phyloP scores from a whole-genome alignment of 495 filamentous ascomycete species.

The Hypoxylon lenormandii region DNA sequence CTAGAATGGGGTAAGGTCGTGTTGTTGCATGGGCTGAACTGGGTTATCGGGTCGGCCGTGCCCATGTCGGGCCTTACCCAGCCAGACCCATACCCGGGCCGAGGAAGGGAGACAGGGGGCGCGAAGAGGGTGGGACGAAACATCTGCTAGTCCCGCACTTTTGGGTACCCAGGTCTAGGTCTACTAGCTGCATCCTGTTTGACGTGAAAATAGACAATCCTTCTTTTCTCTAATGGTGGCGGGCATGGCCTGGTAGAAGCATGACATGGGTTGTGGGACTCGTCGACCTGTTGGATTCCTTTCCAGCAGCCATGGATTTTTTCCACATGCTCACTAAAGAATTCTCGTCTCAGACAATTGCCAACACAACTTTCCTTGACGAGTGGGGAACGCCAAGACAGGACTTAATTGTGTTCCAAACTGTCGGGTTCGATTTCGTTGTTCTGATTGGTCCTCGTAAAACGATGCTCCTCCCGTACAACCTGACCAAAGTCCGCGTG shows the following conservation, averaged over 20 bases:
- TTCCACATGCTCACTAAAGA: slow-evolving; percentile 41
- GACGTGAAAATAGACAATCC: slow-evolving; percentile 12
- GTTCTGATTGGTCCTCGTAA: slow-evolving; percentile 32
- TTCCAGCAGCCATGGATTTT: slow-evolving; percentile 13
- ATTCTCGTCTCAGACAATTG: slow-evolving; percentile 38
- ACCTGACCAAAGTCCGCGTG: slow-evolving; percentile 19
- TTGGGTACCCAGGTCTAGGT: slow-evolving; percentile 9
- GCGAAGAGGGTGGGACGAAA: slow-evolving; percentile 1
- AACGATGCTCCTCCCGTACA: slow-evolving; percentile 25
- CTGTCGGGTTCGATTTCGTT: slow-evolving; percentile 38
- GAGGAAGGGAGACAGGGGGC: slow-evolving; percentile 28
- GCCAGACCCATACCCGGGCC: slow-evolving; percentile 30
- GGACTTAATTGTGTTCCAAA: slow-evolving; percentile 42
- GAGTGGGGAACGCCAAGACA: slow-evolving; percentile 41
- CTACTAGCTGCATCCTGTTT: slow-evolving; percentile 13
- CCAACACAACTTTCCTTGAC: slow-evolving; percentile 35
- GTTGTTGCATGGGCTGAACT: slow-evolving; percentile 17
- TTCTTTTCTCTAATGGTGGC: slow-evolving; percentile 1
- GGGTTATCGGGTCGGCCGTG: slow-evolving; percentile 31
- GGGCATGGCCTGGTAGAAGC: slow-evolving; percentile 13
- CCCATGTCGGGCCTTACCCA: slow-evolving; percentile 31
- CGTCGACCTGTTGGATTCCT: slow-evolving; percentile 28
- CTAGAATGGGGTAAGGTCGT: slow-evolving; percentile 6
- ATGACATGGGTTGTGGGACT: slow-evolving; percentile 9
- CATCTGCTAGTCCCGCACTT: slow-evolving; percentile 18